A percentile compares a stretch with the other conserved stretches of the same genome.
Conservation (phyloP, 139 green algal species). For the Chlorella sp. region DNA sequence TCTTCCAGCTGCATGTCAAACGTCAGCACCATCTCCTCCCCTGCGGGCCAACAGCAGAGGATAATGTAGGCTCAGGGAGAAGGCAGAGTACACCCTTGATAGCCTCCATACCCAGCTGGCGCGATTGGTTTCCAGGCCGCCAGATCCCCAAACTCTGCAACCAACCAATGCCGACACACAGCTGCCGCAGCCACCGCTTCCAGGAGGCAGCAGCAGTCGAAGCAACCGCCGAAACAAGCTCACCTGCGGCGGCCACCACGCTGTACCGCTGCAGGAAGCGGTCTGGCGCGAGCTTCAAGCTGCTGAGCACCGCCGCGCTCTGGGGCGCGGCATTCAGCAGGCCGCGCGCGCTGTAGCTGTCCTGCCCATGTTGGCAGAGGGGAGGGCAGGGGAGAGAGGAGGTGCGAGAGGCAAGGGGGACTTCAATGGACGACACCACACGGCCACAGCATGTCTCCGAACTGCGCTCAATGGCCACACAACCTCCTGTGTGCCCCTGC, state of each 20-base stretch:
- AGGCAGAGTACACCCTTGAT: too few relatives aligned
- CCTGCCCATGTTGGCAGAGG: not conserved
- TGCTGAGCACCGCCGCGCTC: slow-evolving; percentile 3
- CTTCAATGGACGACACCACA: too few relatives aligned
- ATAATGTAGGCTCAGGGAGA: too few relatives aligned
- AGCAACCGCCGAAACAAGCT: not conserved
- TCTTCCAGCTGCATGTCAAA: slow-evolving; percentile 34
- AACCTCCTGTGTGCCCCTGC: not conserved
- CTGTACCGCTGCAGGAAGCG: slow-evolving; percentile 19
- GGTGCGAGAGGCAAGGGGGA: too few relatives aligned
- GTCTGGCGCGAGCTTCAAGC: not conserved
- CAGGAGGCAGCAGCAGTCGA: not conserved
- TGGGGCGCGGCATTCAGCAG: not conserved
- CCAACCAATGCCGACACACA: too few relatives aligned
- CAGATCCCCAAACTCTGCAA: too few relatives aligned
- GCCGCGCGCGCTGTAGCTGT: not conserved
- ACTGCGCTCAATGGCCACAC: not conserved
- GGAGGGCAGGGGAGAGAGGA: too few relatives aligned
- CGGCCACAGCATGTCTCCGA: too few relatives aligned
- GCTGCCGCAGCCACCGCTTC: not conserved
- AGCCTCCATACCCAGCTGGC: too few relatives aligned
- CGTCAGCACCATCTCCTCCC: slow-evolving; percentile 29
- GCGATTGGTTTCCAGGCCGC: too few relatives aligned
- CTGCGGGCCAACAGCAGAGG: not conserved
- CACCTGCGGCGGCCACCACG: not conserved